Base-by-base conservation (phyloP, 1,284 basidiomycete genomes). In the Trametes pubescens region DNA sequence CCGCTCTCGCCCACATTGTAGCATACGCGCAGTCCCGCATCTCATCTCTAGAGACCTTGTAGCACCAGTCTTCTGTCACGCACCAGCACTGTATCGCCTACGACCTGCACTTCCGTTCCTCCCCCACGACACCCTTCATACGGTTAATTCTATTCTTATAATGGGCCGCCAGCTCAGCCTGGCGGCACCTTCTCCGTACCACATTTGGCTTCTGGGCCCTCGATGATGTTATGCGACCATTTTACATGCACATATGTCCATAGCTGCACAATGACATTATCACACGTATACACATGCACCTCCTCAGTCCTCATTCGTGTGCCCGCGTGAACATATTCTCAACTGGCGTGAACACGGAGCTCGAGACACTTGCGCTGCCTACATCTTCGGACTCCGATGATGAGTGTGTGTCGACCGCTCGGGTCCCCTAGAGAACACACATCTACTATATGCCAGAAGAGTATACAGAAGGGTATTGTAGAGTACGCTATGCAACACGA, bases 401-500 rank as follows among this genome's bases (percentile, higher is more conserved):
- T 34, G 22, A 34, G 16, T 49, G 53, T 32, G 29, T 32, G 29
- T 32, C 29, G 29, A 32, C 29, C 29, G 29, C 29, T 32, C 59
- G 18, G 56, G 61, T 46, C 55, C 40, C 40, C 6, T n/a, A n/a
- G 40, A 18, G 46, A 53, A 67, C 40, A 60, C 60, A 65, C 69
- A 63, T 62, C 64, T 67, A 69, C 59, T 64, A 64, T 64, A 66
- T 59, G 64, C 69, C 65, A 59, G 53, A 61, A 57, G 63, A 69
- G 66, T 72, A 71, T 69, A 68, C 69, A 65, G 68, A 61, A 62
- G 67, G 71, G 71, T 72, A 72, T 72, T 71, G 71, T 72, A 72
- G 69, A 70, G 68, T 73, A 74, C 70, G 71, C 70, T 67, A 72
- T 68, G 72, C 63, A 69, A 69, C 65, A 67, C 52, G 61, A 67